Evolutionary conservation across 1,139 yeast species (phyloP).

Genomic region (Blastobotrys arbuscula): DNA sequence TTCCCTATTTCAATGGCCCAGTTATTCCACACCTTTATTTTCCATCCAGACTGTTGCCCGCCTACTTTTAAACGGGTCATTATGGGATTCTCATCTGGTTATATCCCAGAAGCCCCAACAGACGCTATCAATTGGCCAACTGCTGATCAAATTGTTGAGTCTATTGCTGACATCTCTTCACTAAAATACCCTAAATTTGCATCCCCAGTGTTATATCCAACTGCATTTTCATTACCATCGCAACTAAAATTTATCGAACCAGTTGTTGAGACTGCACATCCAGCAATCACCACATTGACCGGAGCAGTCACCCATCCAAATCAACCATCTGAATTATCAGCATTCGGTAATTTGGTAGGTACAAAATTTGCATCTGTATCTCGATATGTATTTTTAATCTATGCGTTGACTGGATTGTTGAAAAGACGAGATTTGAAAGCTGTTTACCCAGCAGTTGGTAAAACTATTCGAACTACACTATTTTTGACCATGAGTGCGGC

Average conservation of each 20-base stretch:
- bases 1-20: slow-evolving; percentile 40
- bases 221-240: slow-evolving; percentile 22
- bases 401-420: slow-evolving; percentile 24
- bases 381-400: slow-evolving; percentile 31
- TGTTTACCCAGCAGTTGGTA: slow-evolving; percentile 22
- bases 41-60: slow-evolving; percentile 36
- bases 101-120: slow-evolving; percentile 30
- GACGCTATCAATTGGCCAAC: slow-evolving; percentile 33
- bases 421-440: slow-evolving; percentile 13
- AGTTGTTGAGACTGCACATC: slow-evolving; percentile 35
- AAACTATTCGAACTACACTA: slow-evolving; percentile 30
- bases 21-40: slow-evolving; percentile 34
- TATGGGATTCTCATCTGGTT: slow-evolving; percentile 29
- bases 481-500: slow-evolving; percentile 36
- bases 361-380: slow-evolving; percentile 28
- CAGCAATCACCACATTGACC: slow-evolving; percentile 33
- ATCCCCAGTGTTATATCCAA: slow-evolving; percentile 34
- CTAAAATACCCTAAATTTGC: slow-evolving; percentile 34
- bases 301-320: slow-evolving; percentile 37
- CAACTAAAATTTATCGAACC: slow-evolving; percentile 29
- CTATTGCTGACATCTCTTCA: slow-evolving; percentile 31
- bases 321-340: slow-evolving; percentile 29
- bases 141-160: slow-evolving; percentile 29
- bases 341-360: slow-evolving; percentile 27
- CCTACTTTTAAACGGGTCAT: slow-evolving; percentile 29